Evolutionary conservation across 768 basidiomycete species (phyloP).

Genomic region (Lentinula edodes): DNA sequence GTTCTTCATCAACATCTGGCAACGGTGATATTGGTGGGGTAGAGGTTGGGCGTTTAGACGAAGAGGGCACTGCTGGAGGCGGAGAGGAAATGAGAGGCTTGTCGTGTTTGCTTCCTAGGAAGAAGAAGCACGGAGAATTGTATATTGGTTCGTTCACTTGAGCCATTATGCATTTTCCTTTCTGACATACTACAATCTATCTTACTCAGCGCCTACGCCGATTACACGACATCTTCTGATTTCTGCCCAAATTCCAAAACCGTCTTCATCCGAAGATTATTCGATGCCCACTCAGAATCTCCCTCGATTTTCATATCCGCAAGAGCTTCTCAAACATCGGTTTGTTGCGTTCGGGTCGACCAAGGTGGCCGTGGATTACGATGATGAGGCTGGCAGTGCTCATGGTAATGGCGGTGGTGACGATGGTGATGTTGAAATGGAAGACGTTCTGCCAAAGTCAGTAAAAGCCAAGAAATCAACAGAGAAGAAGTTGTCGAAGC

Average conservation of each 20-base stretch:
- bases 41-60: slow-evolving; percentile 11
- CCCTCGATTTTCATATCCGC: slow-evolving; percentile 51
- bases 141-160: slow-evolving; percentile 43
- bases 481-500: neutral
- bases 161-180: neutral
- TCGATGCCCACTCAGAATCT: slow-evolving; percentile 36
- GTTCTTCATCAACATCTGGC: slow-evolving; percentile 12
- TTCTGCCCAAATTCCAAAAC: slow-evolving; percentile 37
- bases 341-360: slow-evolving; percentile 59
- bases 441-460: neutral
- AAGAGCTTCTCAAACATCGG: slow-evolving; percentile 54
- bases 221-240: slow-evolving; percentile 57
- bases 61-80: slow-evolving; percentile 27
- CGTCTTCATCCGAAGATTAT: slow-evolving; percentile 13
- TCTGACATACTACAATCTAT: neutral
- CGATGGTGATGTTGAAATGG: neutral
- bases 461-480: neutral
- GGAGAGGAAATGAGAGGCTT: slow-evolving; percentile 62
- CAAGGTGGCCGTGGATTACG: neutral
- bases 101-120: slow-evolving; percentile 61
- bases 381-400: neutral
- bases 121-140: slow-evolving; percentile 51
- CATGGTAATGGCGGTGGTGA: neutral
- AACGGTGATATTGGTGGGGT: neutral
- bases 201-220: slow-evolving; percentile 46